These are phyloP conservation scores for Populus ilicifolia DNA, from an alignment of 345 rosid genomes.

Conservation along the genomic window DNA sequence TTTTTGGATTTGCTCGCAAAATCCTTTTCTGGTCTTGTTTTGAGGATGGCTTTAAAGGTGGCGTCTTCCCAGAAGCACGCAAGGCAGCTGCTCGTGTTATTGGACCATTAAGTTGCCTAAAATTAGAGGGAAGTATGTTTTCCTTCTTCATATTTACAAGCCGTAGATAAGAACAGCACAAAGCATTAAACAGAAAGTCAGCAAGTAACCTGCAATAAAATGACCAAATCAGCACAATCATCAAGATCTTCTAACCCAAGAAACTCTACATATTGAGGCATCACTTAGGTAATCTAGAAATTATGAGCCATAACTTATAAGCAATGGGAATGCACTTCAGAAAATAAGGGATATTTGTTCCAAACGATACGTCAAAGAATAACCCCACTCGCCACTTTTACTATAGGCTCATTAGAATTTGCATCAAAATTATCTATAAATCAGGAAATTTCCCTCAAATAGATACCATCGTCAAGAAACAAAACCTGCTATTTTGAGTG, in stretches of 20 bases:
- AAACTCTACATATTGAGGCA: background rate
- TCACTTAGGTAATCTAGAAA: background rate
- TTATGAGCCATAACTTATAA: background rate
- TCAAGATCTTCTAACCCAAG: background rate
- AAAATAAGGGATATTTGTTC: background rate
- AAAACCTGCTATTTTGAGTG: background rate
- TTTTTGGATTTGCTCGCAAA: slow-evolving; percentile 38
- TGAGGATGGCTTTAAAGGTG: slow-evolving; percentile 29
- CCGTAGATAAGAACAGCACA: slow-evolving; percentile 29
- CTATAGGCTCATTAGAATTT: background rate
- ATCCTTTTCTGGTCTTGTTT: slow-evolving; percentile 35
- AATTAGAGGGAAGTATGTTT: slow-evolving; percentile 31
- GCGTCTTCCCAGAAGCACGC: slow-evolving; percentile 30
- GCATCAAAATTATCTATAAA: background rate
- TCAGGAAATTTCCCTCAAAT: background rate
- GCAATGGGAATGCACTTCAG: background rate
- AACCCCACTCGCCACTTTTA: background rate
- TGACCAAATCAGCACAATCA: slow-evolving; percentile 1
- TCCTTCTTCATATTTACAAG: slow-evolving; percentile 53
- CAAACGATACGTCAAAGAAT: background rate
- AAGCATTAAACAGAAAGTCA: slow-evolving; percentile 17
- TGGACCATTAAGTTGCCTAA: slow-evolving; percentile 40
- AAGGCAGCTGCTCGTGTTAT: slow-evolving; percentile 67
- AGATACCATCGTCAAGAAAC: background rate
- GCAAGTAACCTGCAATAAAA: slow-evolving; percentile 24